Percentiles rank a stretch among this genome's conserved stretches.
These are phyloP conservation scores for Amanita pseudoporphyria DNA, from an alignment of 768 basidiomycete genomes.

Conservation along the genomic window DNA sequence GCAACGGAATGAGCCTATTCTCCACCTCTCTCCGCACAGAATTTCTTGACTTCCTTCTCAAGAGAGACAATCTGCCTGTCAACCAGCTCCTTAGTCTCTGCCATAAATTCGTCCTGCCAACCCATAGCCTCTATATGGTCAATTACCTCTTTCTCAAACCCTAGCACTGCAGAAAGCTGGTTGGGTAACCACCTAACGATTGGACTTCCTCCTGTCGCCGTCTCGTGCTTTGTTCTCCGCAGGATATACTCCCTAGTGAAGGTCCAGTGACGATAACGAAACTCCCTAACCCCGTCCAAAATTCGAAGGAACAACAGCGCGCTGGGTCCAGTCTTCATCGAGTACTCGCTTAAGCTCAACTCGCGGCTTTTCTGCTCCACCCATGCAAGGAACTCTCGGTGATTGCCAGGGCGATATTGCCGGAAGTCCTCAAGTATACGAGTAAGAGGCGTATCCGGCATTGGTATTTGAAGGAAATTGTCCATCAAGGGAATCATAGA, in stretches of 20 bases:
- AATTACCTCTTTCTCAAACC: not conserved
- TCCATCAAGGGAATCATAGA: conserved; percentile 23
- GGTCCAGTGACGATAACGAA: conserved; percentile 23
- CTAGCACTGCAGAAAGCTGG: not conserved
- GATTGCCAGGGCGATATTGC: conserved; percentile 14
- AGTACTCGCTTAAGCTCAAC: conserved; percentile 14
- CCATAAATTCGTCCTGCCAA: not conserved
- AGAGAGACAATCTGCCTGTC: not conserved
- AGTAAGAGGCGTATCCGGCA: conserved; percentile 17
- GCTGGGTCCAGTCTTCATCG: conserved; percentile 11
- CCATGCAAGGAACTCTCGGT: conserved; percentile 19
- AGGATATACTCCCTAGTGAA: conserved; percentile 25
- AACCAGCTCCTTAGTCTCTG: not conserved
- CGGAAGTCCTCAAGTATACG: conserved; percentile 22
- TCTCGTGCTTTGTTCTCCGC: conserved; percentile 16
- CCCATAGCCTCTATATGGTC: not conserved
- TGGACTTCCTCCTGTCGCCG: conserved; percentile 20
- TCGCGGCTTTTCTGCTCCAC: conserved; percentile 12
- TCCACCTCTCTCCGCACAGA: not conserved
- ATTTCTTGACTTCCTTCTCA: conserved; percentile 3
- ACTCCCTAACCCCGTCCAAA: conserved; percentile 15
- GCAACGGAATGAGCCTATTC: not conserved
- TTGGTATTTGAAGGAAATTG: conserved; percentile 19
- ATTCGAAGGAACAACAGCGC: conserved; percentile 16
- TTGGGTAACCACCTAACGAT: conserved; percentile 12